Percentiles rank a stretch among this genome's conserved stretches.
Conservation (phyloP, 1,139 yeast species). For the Kurtzmaniella quercitrusa region DNA sequence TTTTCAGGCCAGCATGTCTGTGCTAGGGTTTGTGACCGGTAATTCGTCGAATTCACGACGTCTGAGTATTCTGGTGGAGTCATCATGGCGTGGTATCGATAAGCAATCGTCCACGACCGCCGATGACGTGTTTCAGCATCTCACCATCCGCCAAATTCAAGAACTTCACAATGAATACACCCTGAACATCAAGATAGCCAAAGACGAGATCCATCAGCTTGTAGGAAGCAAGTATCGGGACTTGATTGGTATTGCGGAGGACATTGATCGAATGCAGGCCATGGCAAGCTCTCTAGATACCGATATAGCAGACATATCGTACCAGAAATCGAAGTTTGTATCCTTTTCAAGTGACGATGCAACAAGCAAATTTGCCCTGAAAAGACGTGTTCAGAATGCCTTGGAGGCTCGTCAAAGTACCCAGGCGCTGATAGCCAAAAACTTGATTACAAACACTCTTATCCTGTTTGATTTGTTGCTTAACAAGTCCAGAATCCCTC, state of each 20-base stretch:
- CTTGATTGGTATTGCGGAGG: constrained; percentile 64
- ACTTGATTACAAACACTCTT: constrained; percentile 25
- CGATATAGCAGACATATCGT: constrained; percentile 30
- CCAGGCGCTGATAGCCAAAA: constrained; percentile 20
- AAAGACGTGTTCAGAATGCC: constrained; percentile 13
- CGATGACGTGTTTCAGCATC: constrained; percentile 33
- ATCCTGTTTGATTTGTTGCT: constrained; percentile 22
- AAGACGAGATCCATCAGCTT: constrained; percentile 46
- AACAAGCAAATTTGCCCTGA: constrained; percentile 20
- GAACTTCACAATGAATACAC: constrained; percentile 26
- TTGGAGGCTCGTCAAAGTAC: constrained; percentile 12
- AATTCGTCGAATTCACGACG: background rate
- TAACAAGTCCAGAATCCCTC: background rate
- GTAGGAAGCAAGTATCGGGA: constrained; percentile 69
- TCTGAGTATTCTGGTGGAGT: constrained; percentile 2
- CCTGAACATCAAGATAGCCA: constrained; percentile 18
- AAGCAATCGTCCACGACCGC: constrained; percentile 15
- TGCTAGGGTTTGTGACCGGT: constrained; percentile 1
- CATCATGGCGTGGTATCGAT: constrained; percentile 3
- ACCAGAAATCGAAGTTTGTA: constrained; percentile 26
- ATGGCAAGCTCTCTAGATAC: constrained; percentile 28
- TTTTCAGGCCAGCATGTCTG: background rate
- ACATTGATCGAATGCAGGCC: constrained; percentile 52
- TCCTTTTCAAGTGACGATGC: constrained; percentile 21
- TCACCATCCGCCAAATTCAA: constrained; percentile 33